These are phyloP conservation scores for Vitis rotundifolia DNA, from an alignment of 164 flowering plant species.

Conservation along the genomic window DNA sequence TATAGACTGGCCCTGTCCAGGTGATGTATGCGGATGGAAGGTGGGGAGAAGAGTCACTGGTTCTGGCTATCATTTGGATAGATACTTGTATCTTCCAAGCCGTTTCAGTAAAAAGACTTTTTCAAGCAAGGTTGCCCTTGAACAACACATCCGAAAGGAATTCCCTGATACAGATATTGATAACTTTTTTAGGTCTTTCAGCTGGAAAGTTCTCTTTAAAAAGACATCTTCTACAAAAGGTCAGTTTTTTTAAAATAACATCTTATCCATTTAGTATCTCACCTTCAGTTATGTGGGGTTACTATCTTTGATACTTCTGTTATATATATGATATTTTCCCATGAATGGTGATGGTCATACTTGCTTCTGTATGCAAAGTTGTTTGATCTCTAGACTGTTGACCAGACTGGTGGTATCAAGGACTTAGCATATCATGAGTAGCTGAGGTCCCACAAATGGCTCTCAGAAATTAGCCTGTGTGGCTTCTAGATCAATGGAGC, in stretches of 20 bases:
- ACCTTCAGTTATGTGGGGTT: no score
- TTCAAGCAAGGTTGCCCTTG: constrained; percentile 61
- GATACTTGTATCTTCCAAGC: constrained; percentile 61
- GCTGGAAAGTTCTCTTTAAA: constrained; percentile 62
- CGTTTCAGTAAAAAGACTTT: constrained; percentile 37
- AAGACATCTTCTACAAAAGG: constrained; percentile 30
- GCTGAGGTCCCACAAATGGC: no score
- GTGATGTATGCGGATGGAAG: constrained; percentile 83
- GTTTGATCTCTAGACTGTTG: no score
- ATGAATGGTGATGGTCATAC: no score
- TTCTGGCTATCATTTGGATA: constrained; percentile 54
- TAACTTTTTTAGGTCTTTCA: constrained; percentile 72
- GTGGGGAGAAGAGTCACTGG: constrained; percentile 56
- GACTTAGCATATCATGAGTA: no score
- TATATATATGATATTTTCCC: no score
- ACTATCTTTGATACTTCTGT: no score
- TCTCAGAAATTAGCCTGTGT: no score
- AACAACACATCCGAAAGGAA: constrained; percentile 33
- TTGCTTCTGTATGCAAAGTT: no score
- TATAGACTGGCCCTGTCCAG: constrained; percentile 66
- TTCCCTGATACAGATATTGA: constrained; percentile 57
- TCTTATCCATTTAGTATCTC: no score
- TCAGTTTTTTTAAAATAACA: constrained; percentile 14
- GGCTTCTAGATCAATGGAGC: no score
- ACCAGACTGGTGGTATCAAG: no score